These are phyloP conservation scores for Exutisphaerella laricina DNA, from an alignment of 2,329 filamentous ascomycete genomes.

Conservation along the genomic window DNA sequence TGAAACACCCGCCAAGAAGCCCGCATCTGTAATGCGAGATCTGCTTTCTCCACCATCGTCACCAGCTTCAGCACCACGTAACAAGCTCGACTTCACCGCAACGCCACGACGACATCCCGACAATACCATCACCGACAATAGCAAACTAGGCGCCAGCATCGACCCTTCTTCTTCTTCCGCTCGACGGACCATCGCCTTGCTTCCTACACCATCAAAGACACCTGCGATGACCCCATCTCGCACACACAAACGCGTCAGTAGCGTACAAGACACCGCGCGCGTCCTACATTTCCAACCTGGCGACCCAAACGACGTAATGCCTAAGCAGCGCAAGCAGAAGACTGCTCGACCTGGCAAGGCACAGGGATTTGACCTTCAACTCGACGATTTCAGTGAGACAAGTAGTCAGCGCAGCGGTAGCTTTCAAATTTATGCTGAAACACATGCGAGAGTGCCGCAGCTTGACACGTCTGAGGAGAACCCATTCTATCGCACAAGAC, in stretches of 20 bases:
- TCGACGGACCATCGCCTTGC: conserved; percentile 43
- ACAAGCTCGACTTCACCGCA: not conserved
- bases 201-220: conserved; percentile 75
- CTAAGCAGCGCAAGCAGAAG: conserved; percentile 37
- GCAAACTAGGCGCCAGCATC: conserved; percentile 8
- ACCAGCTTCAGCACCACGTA: conserved; percentile 2
- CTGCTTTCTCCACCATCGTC: conserved; percentile 6
- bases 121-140: conserved; percentile 6
- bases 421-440: conserved; percentile 65
- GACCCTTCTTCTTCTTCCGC: conserved; percentile 22
- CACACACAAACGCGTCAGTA: conserved; percentile 48
- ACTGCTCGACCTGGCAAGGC: conserved; percentile 27
- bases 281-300: conserved; percentile 51
- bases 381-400: conserved; percentile 38
- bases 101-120: conserved; percentile 6
- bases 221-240: conserved; percentile 42
- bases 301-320: conserved; percentile 54
- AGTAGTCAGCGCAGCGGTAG: conserved; percentile 34
- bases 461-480: conserved; percentile 62
- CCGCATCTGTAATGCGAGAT: not conserved
- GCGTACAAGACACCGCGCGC: conserved; percentile 47
- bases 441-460: conserved; percentile 67
- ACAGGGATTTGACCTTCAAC: conserved; percentile 51
- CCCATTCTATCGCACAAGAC: conserved; percentile 56
- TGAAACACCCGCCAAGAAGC: conserved; percentile 3